Evolutionary conservation across 176 grass and related monocot species (phyloP), one percentile per base, ranked within the genome.

Genomic region (Pharus latifolius): DNA sequence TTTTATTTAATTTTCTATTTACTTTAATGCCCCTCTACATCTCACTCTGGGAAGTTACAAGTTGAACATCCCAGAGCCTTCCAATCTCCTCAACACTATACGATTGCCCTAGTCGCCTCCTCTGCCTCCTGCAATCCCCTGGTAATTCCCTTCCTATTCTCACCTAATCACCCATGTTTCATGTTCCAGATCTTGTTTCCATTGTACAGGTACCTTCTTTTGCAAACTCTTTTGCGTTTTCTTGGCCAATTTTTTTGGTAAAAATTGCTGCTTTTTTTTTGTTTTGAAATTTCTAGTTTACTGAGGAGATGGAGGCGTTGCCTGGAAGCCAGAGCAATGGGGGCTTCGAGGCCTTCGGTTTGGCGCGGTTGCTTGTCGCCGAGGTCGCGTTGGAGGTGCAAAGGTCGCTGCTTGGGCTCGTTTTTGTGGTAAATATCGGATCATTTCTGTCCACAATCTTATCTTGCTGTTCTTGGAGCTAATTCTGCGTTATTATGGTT

Each of bases 341-440:
- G 35, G 35, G 35, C 35, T 38, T 38, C 35, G 35, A 38, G 35
- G 35, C 35, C 29, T 28, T 11, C 59, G 42, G 43, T 44, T 6
- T 81, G 45, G n/a, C 65, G 56, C 53, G 63, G 18, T 29, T 80
- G 3, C 31, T 63, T 12, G 50, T 72, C 5, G 67, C 56, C 10
- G 67, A 72, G 78, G 19, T 42, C 14, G 54, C 60, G 72, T 73
- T 81, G 63, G 55, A 42, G 1, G 78, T 42, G 12, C 55, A 73
- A 73, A 73, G 47, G 34, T 53, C 77, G 40, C 29, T 81, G 55
- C 67, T 81, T 73, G 61, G 4, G 29, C 44, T 72, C 53, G 67
- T 64, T 52, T 47, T 72, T 12, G 55, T 17, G 50, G 78, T 81
- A 47, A 64, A 31, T 38, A 5, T 38, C 35, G 6, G 24, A 28